Evolutionary conservation across 768 basidiomycete genomes (phyloP).

Genomic region (Amanita pallidorosea): DNA sequence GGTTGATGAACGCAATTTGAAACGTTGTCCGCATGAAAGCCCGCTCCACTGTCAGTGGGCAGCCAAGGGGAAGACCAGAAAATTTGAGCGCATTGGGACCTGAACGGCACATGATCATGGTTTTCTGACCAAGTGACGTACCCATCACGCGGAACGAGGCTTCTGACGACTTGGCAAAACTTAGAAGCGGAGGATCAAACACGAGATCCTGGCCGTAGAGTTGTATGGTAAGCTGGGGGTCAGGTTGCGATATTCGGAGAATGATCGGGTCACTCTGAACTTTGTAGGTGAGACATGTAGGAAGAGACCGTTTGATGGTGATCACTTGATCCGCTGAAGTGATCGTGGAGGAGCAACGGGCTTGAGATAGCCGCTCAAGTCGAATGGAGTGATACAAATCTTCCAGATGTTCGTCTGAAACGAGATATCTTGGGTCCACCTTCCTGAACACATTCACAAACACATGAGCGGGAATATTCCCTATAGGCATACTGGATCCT

Average conservation of each 20-base stretch:
- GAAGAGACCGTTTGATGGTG: conserved; percentile 64
- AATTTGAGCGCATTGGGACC: conserved; percentile 82
- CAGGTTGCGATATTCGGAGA: conserved; percentile 75
- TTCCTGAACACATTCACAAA: conserved; percentile 79
- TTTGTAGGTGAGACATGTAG: conserved; percentile 76
- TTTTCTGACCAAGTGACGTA: conserved; percentile 71
- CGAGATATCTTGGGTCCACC: conserved; percentile 58
- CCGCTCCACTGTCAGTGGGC: conserved; percentile 71
- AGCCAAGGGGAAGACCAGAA: conserved; percentile 70
- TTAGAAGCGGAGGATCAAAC: conserved; percentile 81
- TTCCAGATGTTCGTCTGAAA: conserved; percentile 67
- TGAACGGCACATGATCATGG: conserved; percentile 73
- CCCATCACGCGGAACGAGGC: conserved; percentile 89
- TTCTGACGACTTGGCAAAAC: conserved; percentile 67
- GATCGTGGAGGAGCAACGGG: conserved; percentile 34
- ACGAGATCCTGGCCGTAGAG: conserved; percentile 79
- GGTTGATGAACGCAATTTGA: conserved; percentile 76
- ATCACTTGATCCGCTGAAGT: conserved; percentile 42
- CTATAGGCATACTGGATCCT: conserved; percentile 42
- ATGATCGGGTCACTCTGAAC: conserved; percentile 82
- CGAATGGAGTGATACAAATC: conserved; percentile 74
- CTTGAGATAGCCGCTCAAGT: conserved; percentile 63
- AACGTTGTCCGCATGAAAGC: conserved; percentile 97
- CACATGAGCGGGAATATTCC: conserved; percentile 59
- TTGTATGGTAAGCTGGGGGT: conserved; percentile 74